Conservation (phyloP, 345 rosid species). For the Pseudoturritis turrita region DNA sequence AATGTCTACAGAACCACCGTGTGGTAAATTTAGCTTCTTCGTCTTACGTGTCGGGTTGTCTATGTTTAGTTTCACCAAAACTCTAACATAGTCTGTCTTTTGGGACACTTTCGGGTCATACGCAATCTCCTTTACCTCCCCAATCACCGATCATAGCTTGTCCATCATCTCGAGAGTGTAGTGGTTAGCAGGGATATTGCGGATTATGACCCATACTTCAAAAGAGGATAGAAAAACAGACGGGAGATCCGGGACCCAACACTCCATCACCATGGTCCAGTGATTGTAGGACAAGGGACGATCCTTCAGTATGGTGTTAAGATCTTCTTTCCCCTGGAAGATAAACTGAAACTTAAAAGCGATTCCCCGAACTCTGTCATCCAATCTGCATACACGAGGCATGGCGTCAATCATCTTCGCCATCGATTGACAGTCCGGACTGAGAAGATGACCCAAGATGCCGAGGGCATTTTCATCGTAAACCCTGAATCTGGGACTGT, state of each 20-base stretch:
- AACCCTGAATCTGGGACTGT: background rate
- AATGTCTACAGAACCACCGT: background rate
- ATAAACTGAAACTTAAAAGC: background rate
- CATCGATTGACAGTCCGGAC: background rate
- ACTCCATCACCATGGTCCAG: background rate
- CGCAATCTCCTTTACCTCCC: background rate
- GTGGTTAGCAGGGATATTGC: background rate
- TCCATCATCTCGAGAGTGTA: background rate
- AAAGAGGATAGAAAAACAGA: background rate
- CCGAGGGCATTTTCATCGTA: background rate
- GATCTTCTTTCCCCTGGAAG: background rate
- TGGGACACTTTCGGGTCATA: background rate
- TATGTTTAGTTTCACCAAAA: background rate
- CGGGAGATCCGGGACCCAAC: background rate
- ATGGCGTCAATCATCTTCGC: background rate
- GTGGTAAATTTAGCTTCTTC: background rate
- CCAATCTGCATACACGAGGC: background rate
- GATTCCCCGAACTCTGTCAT: background rate
- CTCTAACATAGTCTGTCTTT: background rate
- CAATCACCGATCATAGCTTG: background rate
- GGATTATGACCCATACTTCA: background rate
- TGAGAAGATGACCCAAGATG: background rate
- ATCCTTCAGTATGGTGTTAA: background rate
- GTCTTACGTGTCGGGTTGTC: background rate
- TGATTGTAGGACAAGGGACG: background rate